These are phyloP conservation scores for Exophiala dermatitidis DNA, from an alignment of 2,329 filamentous ascomycete species.

Conservation along the genomic window DNA sequence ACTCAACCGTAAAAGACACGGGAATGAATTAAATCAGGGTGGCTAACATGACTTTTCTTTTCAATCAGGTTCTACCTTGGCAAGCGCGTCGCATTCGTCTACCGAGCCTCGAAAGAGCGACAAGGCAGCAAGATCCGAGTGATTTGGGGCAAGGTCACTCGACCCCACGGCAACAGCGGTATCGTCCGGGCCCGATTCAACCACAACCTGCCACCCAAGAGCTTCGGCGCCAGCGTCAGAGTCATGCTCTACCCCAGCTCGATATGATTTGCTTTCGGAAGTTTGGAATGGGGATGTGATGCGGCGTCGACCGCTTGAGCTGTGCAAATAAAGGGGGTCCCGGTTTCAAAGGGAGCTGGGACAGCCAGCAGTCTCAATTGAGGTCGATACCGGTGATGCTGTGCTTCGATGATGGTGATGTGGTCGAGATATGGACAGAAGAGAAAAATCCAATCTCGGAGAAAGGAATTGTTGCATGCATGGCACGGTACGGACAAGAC, in stretches of 20 bases:
- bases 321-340: too few relatives aligned
- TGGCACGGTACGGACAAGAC: background rate
- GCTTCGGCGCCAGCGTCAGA: conserved; percentile 91
- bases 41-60: conserved; percentile 6
- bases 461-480: background rate
- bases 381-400: background rate
- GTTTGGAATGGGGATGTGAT: background rate
- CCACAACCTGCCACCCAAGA: conserved; percentile 90
- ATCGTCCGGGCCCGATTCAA: conserved; percentile 97
- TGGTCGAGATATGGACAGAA: background rate
- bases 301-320: background rate
- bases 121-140: conserved; percentile 97
- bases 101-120: conserved; percentile 89
- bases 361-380: too few relatives aligned
- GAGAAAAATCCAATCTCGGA: background rate
- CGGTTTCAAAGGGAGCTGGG: too few relatives aligned
- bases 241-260: conserved; percentile 97
- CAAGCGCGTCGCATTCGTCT: conserved; percentile 98
- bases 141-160: conserved; percentile 98
- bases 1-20: too few relatives aligned
- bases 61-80: conserved; percentile 75
- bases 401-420: background rate
- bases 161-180: conserved; percentile 95
- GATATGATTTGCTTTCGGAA: conserved; percentile 54
- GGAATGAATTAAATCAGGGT: background rate